Conservation (phyloP, 2,329 filamentous ascomycete species). For the Lojkania enalia region DNA sequence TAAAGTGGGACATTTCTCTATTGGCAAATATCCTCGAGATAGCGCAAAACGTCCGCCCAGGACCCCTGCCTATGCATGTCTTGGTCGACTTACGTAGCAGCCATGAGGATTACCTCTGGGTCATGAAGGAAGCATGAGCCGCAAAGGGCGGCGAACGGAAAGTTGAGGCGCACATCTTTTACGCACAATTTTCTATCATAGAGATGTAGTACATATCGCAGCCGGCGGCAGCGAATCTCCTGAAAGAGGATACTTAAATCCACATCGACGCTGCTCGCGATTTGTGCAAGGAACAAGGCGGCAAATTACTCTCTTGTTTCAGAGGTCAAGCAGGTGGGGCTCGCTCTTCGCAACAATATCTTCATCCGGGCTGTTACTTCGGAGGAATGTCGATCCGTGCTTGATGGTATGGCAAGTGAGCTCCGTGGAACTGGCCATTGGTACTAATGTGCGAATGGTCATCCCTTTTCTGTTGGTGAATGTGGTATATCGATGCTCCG, state of each 20-base stretch:
- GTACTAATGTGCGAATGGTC: slow-evolving; percentile 60
- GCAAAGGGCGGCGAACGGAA: slow-evolving; percentile 49
- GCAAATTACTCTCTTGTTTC: slow-evolving; percentile 41
- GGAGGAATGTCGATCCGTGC: slow-evolving; percentile 13
- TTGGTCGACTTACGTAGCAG: slow-evolving; percentile 39
- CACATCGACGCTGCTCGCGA: slow-evolving; percentile 29
- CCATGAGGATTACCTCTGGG: slow-evolving; percentile 44
- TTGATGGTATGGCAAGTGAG: slow-evolving; percentile 49
- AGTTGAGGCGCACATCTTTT: slow-evolving; percentile 57
- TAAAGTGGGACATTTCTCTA: slow-evolving; percentile 56
- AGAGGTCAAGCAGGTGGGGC: slow-evolving; percentile 53
- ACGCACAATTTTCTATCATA: slow-evolving; percentile 54
- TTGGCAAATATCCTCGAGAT: slow-evolving; percentile 49
- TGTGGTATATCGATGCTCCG: slow-evolving; percentile 66
- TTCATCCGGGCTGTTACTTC: slow-evolving; percentile 55
- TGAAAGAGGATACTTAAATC: no score
- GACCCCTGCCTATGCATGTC: slow-evolving; percentile 10
- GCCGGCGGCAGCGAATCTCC: slow-evolving; percentile 6
- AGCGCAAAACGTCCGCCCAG: slow-evolving; percentile 15
- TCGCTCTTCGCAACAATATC: slow-evolving; percentile 51
- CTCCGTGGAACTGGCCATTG: slow-evolving; percentile 55
- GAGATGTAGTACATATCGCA: slow-evolving; percentile 33
- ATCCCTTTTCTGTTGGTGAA: slow-evolving; percentile 64
- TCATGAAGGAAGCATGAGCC: slow-evolving; percentile 47
- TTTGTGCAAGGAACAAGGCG: slow-evolving; percentile 25